Evolutionary conservation across 1,139 yeast genomes (phyloP).

Genomic region (Candida sanyaensis): DNA sequence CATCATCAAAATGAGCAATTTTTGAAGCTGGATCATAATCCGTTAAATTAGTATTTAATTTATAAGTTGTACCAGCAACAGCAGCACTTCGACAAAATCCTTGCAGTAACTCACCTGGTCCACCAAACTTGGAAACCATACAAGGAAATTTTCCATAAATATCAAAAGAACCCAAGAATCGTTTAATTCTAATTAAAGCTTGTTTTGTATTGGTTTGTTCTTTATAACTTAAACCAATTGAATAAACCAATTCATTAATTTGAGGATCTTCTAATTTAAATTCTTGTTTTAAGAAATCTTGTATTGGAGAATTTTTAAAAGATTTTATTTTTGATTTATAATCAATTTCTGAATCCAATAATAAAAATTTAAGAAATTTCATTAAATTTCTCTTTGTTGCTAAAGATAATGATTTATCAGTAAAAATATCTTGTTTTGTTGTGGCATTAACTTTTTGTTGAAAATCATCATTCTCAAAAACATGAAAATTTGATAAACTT

Average conservation of each 20-base stretch:
- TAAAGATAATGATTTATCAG: conserved; percentile 78
- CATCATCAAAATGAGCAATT: conserved; percentile 75
- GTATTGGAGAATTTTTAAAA: conserved; percentile 55
- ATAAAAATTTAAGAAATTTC: conserved; percentile 89
- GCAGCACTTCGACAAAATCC: conserved; percentile 98
- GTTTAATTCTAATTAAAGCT: conserved; percentile 77
- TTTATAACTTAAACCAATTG: conserved; percentile 77
- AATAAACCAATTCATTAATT: conserved; percentile 76
- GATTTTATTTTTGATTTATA: conserved; percentile 42
- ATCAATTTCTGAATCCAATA: conserved; percentile 56
- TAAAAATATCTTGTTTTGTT: conserved; percentile 86
- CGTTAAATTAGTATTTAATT: conserved; percentile 65
- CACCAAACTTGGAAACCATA: conserved; percentile 89
- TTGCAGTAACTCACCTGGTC: conserved; percentile 94
- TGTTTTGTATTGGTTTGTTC: conserved; percentile 64
- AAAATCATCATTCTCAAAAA: conserved; percentile 86
- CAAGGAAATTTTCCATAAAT: conserved; percentile 95
- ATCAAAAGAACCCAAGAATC: conserved; percentile 84
- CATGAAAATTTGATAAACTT: conserved; percentile 84
- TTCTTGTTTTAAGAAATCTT: conserved; percentile 56
- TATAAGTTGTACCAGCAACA: conserved; percentile 95
- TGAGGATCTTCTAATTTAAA: conserved; percentile 77
- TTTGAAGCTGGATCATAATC: conserved; percentile 67
- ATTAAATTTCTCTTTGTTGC: conserved; percentile 81
- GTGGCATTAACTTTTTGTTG: conserved; percentile 69